These are phyloP conservation scores for Aspergillus mulundensis DNA, from an alignment of 495 filamentous ascomycete genomes.

Conservation along the genomic window DNA sequence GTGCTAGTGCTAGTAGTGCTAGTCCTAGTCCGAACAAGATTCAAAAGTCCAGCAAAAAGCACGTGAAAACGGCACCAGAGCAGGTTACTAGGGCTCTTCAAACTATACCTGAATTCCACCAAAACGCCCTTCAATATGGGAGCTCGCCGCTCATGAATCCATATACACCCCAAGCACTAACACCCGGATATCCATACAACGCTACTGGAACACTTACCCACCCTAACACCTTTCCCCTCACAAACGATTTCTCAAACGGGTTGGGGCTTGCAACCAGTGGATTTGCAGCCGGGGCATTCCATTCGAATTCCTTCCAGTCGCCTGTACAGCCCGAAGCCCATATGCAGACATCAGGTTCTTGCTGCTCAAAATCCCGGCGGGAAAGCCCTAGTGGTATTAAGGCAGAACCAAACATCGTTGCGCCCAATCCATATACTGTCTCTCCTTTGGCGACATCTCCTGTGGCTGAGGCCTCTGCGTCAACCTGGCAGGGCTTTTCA, in stretches of 20 bases:
- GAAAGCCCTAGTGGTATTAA: not conserved
- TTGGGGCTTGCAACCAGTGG: not conserved
- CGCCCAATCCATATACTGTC: not conserved
- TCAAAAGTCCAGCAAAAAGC: constrained; percentile 26
- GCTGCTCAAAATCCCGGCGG: constrained; percentile 26
- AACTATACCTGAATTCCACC: constrained; percentile 17
- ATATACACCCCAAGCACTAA: constrained; percentile 7
- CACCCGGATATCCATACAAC: constrained; percentile 1
- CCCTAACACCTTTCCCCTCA: not conserved
- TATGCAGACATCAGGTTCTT: constrained; percentile 24
- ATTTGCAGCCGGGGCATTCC: constrained; percentile 21
- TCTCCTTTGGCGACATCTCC: not conserved
- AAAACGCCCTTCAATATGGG: constrained; percentile 20
- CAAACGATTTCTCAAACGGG: not conserved
- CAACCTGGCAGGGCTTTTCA: not conserved
- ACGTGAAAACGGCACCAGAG: constrained; percentile 24
- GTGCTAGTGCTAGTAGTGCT: not conserved
- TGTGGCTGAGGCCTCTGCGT: not conserved
- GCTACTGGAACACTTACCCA: not conserved
- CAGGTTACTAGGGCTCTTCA: constrained; percentile 28
- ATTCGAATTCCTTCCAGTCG: constrained; percentile 25
- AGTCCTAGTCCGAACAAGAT: constrained; percentile 22
- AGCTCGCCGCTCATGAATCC: constrained; percentile 8
- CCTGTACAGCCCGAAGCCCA: not conserved
- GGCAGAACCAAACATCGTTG: not conserved